These are phyloP conservation scores for Phytophthora uliginosa DNA, from an alignment of 352 stramenopile genomes.

Conservation along the genomic window DNA sequence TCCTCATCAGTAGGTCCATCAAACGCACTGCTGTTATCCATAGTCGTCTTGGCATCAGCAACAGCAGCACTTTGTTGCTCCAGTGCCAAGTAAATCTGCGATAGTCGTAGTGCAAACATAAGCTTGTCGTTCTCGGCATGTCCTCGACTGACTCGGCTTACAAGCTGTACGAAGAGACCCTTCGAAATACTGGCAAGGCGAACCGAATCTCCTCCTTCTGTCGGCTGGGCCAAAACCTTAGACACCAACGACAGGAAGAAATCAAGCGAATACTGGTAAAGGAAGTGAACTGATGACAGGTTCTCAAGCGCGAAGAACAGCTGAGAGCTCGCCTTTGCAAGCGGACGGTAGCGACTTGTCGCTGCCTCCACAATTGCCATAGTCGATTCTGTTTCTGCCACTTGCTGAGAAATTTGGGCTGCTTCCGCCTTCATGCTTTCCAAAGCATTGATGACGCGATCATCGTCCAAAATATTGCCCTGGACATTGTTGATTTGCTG, in stretches of 20 bases:
- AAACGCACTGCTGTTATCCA: slow-evolving; percentile 41
- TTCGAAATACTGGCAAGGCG: slow-evolving; percentile 79
- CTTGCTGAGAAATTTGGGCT: slow-evolving; percentile 95
- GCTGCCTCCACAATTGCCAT: slow-evolving; percentile 90
- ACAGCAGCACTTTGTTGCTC: slow-evolving; percentile 62
- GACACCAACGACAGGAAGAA: slow-evolving; percentile 98
- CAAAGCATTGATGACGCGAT: slow-evolving; percentile 98
- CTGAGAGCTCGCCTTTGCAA: slow-evolving; percentile 91
- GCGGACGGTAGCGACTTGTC: slow-evolving; percentile 96
- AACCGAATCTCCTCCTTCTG: slow-evolving; percentile 33
- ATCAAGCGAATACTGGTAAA: slow-evolving; percentile 99
- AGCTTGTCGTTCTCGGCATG: slow-evolving; percentile 98
- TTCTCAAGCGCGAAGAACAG: slow-evolving; percentile 95
- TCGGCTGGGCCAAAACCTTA: slow-evolving; percentile 85
- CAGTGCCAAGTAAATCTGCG: slow-evolving; percentile 93
- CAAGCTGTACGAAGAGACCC: slow-evolving; percentile 94
- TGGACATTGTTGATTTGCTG: slow-evolving; percentile 99
- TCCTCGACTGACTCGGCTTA: slow-evolving; percentile 93
- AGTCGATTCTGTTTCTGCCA: slow-evolving; percentile 82
- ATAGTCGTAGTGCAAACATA: slow-evolving; percentile 98
- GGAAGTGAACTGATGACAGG: slow-evolving; percentile 97
- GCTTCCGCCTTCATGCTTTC: slow-evolving; percentile 99
- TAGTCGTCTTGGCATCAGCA: slow-evolving; percentile 37
- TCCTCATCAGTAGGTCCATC: slow-evolving; percentile 81
- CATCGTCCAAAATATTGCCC: slow-evolving; percentile 99